Evolutionary conservation across 805 yeast genomes (phyloP), one percentile per base, ranked within the genome.

Genomic region (Torulaspora delbrueckii): DNA sequence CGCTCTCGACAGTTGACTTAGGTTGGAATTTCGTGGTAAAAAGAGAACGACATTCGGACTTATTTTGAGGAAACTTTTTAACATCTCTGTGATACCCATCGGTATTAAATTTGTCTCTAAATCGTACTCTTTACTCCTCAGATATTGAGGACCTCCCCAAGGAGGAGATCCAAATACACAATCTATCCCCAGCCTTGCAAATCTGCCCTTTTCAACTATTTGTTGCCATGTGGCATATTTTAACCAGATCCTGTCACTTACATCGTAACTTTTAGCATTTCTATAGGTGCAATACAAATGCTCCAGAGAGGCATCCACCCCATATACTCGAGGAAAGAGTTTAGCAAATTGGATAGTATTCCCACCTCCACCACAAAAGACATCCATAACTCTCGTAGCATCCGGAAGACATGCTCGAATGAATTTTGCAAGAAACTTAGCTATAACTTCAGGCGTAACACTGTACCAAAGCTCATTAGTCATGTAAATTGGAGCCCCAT

Each of bases 311-410:
- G 69, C 68, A 56, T 87, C 96, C 1, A 86, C 63, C 2, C 84
- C 88, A 28, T 78, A 75, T 1, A 80, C 83, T 22, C 58, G 54
- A 1, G 75, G 73, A 63, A 86, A 84, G 27, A 59, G 51, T 44
- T 70, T 57, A 39, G 90, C 86, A 62, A 89, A 77, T 54, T 86
- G 95, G 18, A 86, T 83, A 1, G 85, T 69, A 58, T 87, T 87
- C 0, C 96, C 96, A 1, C 95, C 96, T 1, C 89, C 96, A 0
- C 96, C 96, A 52, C 91, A 81, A 55, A 86, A 86, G 2, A 85
- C 73, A 57, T 88, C 96, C 10, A 84, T 60, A 0, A 81, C 66
- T 3, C 67, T 70, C 3, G 53, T 55, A 2, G 78, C 73, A 0
- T 73, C 58, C 0, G 82, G 86, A 18, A 78, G 60, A 46, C 82